phyloP scores from a whole-genome alignment of 768 basidiomycete genomes.

The Trametes cinnabarina region DNA sequence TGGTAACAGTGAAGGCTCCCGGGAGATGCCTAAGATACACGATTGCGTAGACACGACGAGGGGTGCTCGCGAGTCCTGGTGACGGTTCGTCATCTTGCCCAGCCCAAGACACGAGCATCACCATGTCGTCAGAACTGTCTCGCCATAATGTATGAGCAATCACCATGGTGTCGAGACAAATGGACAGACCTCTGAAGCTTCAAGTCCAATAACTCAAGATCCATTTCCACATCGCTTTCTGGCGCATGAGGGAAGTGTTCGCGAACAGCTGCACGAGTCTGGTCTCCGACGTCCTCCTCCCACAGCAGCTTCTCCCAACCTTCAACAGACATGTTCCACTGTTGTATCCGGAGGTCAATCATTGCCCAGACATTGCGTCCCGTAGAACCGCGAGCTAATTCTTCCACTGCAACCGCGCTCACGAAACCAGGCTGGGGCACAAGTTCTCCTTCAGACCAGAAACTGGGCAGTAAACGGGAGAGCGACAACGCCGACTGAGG shows the following conservation, averaged over 20 bases:
- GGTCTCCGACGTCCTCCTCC: constrained; percentile 54
- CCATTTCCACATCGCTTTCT: constrained; percentile 47
- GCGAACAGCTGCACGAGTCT: constrained; percentile 48
- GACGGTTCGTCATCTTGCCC: constrained; percentile 46
- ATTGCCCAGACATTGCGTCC: constrained; percentile 66
- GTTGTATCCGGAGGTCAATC: constrained; percentile 64
- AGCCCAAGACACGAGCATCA: constrained; percentile 67
- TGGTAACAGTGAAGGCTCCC: constrained; percentile 45
- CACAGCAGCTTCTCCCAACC: constrained; percentile 66
- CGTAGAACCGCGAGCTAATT: constrained; percentile 34
- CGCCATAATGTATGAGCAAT: constrained; percentile 16
- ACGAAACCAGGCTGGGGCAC: constrained; percentile 58
- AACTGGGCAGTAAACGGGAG: constrained; percentile 41
- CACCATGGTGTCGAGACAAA: not conserved
- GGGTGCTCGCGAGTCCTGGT: constrained; percentile 39
- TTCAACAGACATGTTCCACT: constrained; percentile 65
- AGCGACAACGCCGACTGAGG: constrained; percentile 46
- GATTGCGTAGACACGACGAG: constrained; percentile 66
- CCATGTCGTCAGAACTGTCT: constrained; percentile 48
- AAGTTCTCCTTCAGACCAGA: constrained; percentile 41
- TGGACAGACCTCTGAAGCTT: constrained; percentile 52
- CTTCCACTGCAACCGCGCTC: constrained; percentile 57
- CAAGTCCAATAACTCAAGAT: constrained; percentile 74
- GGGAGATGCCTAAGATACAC: constrained; percentile 45
- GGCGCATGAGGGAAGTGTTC: constrained; percentile 39